Conservation (phyloP, 306 rosid species). For the Mimosa bimucronata region DNA sequence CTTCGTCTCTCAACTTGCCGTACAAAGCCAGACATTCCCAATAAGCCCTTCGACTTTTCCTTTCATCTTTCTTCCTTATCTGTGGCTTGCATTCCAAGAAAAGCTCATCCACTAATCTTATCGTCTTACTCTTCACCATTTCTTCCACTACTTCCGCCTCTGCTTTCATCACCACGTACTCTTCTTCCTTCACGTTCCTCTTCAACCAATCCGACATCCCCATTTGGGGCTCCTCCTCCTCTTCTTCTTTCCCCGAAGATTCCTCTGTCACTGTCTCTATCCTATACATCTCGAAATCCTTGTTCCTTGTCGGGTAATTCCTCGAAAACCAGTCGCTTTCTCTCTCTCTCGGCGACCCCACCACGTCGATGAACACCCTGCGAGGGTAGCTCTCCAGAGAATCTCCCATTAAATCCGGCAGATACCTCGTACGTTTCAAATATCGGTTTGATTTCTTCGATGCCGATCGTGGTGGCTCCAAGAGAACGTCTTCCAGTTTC, state of each 20-base stretch:
- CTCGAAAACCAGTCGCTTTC: slow-evolving; percentile 55
- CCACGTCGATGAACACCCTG: slow-evolving; percentile 71
- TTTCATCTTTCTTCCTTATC: not conserved
- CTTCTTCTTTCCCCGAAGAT: slow-evolving; percentile 32
- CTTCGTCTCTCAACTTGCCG: slow-evolving; percentile 76
- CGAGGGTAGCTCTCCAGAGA: slow-evolving; percentile 68
- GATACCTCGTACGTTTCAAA: slow-evolving; percentile 55
- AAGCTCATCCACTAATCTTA: slow-evolving; percentile 73
- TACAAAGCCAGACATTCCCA: slow-evolving; percentile 90
- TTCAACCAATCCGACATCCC: slow-evolving; percentile 75
- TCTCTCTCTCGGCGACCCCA: slow-evolving; percentile 58
- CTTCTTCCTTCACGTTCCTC: slow-evolving; percentile 70
- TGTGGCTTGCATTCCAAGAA: slow-evolving; percentile 86
- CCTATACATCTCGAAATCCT: slow-evolving; percentile 67
- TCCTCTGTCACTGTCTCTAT: slow-evolving; percentile 56
- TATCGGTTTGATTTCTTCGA: slow-evolving; percentile 62
- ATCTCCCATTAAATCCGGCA: slow-evolving; percentile 82
- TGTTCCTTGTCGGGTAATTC: slow-evolving; percentile 70
- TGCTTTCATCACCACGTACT: slow-evolving; percentile 88
- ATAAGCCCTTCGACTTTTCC: slow-evolving; percentile 58
- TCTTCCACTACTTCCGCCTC: slow-evolving; percentile 85
- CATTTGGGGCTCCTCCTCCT: slow-evolving; percentile 14
- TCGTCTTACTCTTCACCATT: slow-evolving; percentile 54
- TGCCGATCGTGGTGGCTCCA: slow-evolving; percentile 79
- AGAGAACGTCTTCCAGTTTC: slow-evolving; percentile 72